A percentile compares a stretch with the other conserved stretches of the same genome.
Evolutionary conservation across 176 grass and related monocot genomes (phyloP).

Genomic region (Guadua angustifolia): DNA sequence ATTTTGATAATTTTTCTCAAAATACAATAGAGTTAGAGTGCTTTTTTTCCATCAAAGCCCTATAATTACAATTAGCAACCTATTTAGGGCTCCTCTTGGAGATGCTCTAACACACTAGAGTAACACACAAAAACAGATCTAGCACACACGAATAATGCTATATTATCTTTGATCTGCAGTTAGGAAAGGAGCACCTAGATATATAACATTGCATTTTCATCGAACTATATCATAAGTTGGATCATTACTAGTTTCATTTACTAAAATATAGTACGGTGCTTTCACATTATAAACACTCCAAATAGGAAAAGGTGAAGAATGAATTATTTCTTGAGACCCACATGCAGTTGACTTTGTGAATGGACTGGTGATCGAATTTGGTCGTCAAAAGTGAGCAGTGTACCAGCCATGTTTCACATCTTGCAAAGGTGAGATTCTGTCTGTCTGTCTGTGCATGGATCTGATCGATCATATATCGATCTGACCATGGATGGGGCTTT

Average conservation of each 20-base stretch:
- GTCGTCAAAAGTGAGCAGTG: neutral
- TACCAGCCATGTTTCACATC: neutral
- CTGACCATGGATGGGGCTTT: neutral
- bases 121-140: neutral
- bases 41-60: no score
- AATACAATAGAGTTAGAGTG: no score
- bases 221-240: neutral
- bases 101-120: no score
- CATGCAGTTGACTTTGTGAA: slow-evolving; percentile 43
- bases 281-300: neutral
- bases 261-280: neutral
- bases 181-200: neutral
- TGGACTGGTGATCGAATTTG: neutral
- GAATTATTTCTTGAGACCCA: neutral
- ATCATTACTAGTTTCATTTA: neutral
- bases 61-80: no score
- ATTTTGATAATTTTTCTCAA: no score
- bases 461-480: neutral
- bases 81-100: no score
- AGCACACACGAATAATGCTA: neutral
- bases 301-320: neutral
- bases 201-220: no score
- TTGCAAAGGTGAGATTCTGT: slow-evolving; percentile 23
- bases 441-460: slow-evolving; percentile 3
- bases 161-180: neutral